These are phyloP conservation scores for Yamadazyma diddensiae DNA, from an alignment of 1,139 yeast genomes.

Conservation along the genomic window DNA sequence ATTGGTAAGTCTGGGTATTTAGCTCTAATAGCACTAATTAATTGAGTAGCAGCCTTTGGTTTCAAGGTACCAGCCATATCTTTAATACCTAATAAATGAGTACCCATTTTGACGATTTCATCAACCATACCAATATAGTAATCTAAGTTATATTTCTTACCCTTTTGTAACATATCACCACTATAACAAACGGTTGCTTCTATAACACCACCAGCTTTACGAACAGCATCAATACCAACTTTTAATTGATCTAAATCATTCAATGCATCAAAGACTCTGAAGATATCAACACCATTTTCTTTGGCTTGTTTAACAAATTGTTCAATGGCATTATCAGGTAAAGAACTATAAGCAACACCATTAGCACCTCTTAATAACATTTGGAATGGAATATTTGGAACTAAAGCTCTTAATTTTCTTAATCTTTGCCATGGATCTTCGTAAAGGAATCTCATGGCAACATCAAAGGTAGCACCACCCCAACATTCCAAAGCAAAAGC, in stretches of 20 bases:
- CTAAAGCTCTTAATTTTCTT: conserved; percentile 79
- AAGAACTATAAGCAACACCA: conserved; percentile 96
- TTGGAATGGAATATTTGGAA: conserved; percentile 98
- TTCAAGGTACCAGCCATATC: conserved; percentile 99
- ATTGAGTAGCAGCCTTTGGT: conserved; percentile 85
- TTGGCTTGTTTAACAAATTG: conserved; percentile 94
- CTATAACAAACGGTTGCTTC: conserved; percentile 98
- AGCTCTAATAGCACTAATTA: conserved; percentile 77
- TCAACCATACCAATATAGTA: conserved; percentile 84
- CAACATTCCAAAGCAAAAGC: conserved; percentile 97
- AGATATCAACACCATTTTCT: conserved; percentile 93
- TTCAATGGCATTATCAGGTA: conserved; percentile 98
- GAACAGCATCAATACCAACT: conserved; percentile 97
- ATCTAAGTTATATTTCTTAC: conserved; percentile 91
- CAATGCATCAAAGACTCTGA: conserved; percentile 96
- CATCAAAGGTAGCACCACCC: conserved; percentile 99
- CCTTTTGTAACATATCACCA: conserved; percentile 95
- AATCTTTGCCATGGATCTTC: conserved; percentile 99
- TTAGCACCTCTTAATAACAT: conserved; percentile 99
- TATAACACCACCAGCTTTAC: conserved; percentile 97
- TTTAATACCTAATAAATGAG: conserved; percentile 94
- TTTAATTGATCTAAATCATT: conserved; percentile 94
- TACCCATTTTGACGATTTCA: conserved; percentile 86
- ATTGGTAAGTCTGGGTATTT: conserved; percentile 92
- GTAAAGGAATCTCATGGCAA: conserved; percentile 94